Base-by-base conservation (phyloP, 805 yeast species). In the Monosporozyma yasuniensis region DNA sequence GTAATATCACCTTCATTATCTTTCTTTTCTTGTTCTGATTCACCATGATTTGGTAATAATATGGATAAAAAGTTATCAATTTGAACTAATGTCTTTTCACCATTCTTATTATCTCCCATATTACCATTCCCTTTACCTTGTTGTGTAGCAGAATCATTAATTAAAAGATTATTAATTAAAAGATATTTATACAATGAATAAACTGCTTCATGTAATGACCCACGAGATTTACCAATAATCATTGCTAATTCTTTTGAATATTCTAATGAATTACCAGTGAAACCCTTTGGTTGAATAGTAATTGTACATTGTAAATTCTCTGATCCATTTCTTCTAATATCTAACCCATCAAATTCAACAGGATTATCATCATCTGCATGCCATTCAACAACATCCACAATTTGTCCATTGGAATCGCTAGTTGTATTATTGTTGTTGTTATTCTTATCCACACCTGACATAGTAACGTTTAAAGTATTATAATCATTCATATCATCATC, bases 151-250 rank as follows among this genome's bases (percentile, higher is more conserved):
- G 56, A 55, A 50, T 56, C 61, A 34, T 55, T 56, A 22, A 54
- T 52, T 38, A 65, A 79, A 50, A 87, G 68, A 54, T 80, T 77
- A 63, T 84, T 84, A 64, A 78, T 77, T 56, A 84, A 78, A 18
- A 80, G 76, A 61, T 87, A 88, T 65, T 84, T 88, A 88, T 95
- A 88, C 35, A 87, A 66, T 10, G 81, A 76, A 57, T 79, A 89
- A 43, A 86, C 83, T 44, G 87, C 80, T 50, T 87, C 96, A 52
- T 91, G 95, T 63, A 89, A 89, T 4, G 95, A 83, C 30, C 86
- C 83, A 63, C 87, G 95, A 25, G 74, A 70, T 34, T 79, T 75
- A 21, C 97, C 97, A 30, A 88, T 71, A 44, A 93, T 73, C 47
- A 78, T 75, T 3, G 90, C 73, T 65, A 93, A 67, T 56, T 76